A percentile compares a stretch with the other conserved stretches of the same genome.
Conservation (phyloP, 2,329 filamentous ascomycete species). For the Aspergillus aculeatus region DNA sequence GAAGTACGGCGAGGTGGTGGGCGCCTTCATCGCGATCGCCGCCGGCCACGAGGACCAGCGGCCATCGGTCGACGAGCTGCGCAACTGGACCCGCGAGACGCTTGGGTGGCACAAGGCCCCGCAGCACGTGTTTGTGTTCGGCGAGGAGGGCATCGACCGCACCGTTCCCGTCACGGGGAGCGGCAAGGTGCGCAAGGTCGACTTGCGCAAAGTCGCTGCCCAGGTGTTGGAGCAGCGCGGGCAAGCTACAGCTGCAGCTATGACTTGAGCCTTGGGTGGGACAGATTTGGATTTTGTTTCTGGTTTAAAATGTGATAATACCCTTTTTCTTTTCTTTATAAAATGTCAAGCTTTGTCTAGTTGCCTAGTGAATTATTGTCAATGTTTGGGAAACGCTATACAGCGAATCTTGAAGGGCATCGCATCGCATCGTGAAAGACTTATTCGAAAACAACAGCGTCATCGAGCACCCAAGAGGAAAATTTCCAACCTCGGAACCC, state of each 20-base stretch:
- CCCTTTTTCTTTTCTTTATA: background rate
- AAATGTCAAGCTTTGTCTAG: too few species aligned
- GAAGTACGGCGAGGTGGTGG: constrained; percentile 73
- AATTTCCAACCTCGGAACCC: background rate
- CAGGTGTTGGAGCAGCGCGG: constrained; percentile 40
- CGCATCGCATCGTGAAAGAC: too few species aligned
- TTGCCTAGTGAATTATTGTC: too few species aligned
- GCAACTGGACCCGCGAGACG: constrained; percentile 60
- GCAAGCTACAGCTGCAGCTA: background rate
- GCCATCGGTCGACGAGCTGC: constrained; percentile 56
- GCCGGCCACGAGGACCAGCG: constrained; percentile 27
- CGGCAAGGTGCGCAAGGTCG: constrained; percentile 66
- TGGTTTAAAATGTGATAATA: background rate
- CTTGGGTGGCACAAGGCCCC: constrained; percentile 69
- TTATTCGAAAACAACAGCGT: too few species aligned
- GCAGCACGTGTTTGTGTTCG: constrained; percentile 73
- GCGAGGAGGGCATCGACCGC: constrained; percentile 54
- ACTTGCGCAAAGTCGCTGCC: constrained; percentile 51
- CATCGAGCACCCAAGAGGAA: too few species aligned
- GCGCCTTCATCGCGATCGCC: constrained; percentile 54
- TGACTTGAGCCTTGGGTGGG: background rate
- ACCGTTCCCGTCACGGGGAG: constrained; percentile 67
- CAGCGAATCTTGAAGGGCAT: too few species aligned
- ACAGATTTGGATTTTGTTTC: background rate
- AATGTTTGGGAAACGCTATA: too few species aligned